Percentiles rank a stretch among this genome's conserved stretches.
phyloP scores from a whole-genome alignment of 176 grass and related monocot species.

The Juncus inflexus region DNA sequence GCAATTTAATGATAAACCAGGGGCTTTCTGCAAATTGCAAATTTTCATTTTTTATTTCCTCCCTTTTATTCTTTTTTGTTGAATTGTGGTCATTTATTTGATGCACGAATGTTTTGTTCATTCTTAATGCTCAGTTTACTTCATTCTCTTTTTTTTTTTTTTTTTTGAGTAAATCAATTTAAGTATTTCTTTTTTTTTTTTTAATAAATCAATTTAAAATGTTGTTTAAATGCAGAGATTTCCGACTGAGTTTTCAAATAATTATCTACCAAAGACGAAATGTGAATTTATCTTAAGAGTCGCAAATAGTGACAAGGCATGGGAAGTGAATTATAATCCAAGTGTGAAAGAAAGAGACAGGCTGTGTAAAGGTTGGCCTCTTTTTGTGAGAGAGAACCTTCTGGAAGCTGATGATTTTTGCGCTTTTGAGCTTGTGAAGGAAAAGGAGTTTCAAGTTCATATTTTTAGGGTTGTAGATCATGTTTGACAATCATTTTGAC shows the following conservation, averaged over 20 bases:
- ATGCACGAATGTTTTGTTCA: no score
- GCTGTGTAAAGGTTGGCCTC: conserved; percentile 63
- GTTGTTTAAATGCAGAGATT: conserved; percentile 49
- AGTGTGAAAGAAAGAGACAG: conserved; percentile 34
- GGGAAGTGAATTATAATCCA: conserved; percentile 55
- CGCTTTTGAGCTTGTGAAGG: conserved; percentile 59
- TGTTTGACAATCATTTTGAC: no score
- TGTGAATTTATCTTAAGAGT: conserved; percentile 48
- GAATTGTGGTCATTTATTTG: no score
- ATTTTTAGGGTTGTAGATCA: conserved; percentile 44
- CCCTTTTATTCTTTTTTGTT: no score
- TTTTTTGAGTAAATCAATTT: no score
- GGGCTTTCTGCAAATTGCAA: no score
- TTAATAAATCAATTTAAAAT: no score
- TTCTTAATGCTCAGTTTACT: no score
- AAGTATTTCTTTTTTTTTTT: no score
- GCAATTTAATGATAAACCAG: no score
- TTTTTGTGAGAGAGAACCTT: conserved; percentile 62
- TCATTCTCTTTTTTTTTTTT: no score
- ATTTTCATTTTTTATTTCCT: no score
- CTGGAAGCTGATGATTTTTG: conserved; percentile 82
- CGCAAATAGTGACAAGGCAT: conserved; percentile 41
- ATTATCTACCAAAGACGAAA: conserved; percentile 47
- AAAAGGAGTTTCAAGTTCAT: conserved; percentile 56
- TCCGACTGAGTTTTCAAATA: conserved; percentile 57